A percentile compares a stretch with the other conserved stretches of the same genome.
Conservation (phyloP, 1,284 basidiomycete species). For the Puccinia hordei region DNA sequence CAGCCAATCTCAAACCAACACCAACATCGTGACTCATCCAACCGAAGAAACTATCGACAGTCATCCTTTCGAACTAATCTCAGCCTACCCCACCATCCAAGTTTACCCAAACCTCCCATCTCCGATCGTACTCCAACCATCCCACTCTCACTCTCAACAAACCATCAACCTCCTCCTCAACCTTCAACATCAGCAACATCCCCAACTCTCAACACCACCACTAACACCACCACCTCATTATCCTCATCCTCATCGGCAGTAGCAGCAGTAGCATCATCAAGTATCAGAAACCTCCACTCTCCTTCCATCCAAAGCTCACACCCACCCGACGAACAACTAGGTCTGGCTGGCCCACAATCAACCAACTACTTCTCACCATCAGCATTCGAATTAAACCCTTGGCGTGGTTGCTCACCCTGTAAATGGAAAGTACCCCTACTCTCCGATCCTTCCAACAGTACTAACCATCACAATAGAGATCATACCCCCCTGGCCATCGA, state of each 20-base stretch:
- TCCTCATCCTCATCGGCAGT: neutral
- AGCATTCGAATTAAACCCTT: conserved; percentile 32
- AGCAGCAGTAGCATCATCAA: conserved; percentile 2
- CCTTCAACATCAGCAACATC: neutral
- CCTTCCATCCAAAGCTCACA: conserved; percentile 22
- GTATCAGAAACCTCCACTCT: conserved; percentile 2
- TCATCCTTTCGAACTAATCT: conserved; percentile 10
- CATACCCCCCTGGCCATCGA: neutral
- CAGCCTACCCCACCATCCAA: conserved; percentile 14
- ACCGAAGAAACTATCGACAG: neutral
- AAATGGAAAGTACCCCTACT: conserved; percentile 40
- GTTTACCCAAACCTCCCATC: conserved; percentile 32
- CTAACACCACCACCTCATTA: neutral
- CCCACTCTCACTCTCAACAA: neutral
- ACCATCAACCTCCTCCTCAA: neutral
- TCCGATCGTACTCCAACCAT: neutral
- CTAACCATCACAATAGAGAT: neutral
- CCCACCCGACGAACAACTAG: conserved; percentile 23
- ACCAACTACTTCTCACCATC: conserved; percentile 7
- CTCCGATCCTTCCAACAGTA: too few relatives aligned
- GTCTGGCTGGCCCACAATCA: conserved; percentile 31
- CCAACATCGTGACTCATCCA: conserved; percentile 7
- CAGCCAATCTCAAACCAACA: conserved; percentile 15
- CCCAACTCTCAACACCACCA: neutral
- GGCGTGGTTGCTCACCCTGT: conserved; percentile 35